Evolutionary conservation across 805 yeast species (phyloP).

Genomic region (Ogataea degrootiae): DNA sequence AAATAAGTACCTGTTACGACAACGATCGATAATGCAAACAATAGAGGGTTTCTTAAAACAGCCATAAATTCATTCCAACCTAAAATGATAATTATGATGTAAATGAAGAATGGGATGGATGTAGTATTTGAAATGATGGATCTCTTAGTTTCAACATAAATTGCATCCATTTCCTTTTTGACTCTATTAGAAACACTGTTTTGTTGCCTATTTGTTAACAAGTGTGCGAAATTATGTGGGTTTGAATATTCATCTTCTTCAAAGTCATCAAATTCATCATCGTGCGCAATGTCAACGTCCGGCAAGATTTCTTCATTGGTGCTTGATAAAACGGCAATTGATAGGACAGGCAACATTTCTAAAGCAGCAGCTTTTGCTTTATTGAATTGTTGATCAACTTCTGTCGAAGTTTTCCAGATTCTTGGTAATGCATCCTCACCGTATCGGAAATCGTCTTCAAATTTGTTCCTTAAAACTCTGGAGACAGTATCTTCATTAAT

Average conservation of each 20-base stretch:
- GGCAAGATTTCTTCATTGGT: slow-evolving; percentile 55
- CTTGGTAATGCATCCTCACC: slow-evolving; percentile 80
- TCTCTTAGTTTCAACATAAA: slow-evolving; percentile 83
- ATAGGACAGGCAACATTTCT: slow-evolving; percentile 52
- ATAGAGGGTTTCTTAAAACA: slow-evolving; percentile 78
- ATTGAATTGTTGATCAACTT: slow-evolving; percentile 62
- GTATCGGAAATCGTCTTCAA: slow-evolving; percentile 79
- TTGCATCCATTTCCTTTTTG: slow-evolving; percentile 71
- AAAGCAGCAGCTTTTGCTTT: slow-evolving; percentile 57
- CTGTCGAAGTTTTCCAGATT: slow-evolving; percentile 69
- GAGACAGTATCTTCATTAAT: slow-evolving; percentile 64
- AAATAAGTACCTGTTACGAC: slow-evolving; percentile 59
- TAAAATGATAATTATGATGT: slow-evolving; percentile 61
- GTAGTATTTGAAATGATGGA: slow-evolving; percentile 74
- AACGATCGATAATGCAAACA: slow-evolving; percentile 58
- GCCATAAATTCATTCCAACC: slow-evolving; percentile 98
- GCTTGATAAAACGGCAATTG: slow-evolving; percentile 48
- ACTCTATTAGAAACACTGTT: slow-evolving; percentile 53
- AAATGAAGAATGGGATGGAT: slow-evolving; percentile 80
- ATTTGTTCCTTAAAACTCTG: slow-evolving; percentile 64
- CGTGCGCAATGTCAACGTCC: slow-evolving; percentile 42
- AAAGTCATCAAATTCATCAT: slow-evolving; percentile 33
- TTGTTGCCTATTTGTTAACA: slow-evolving; percentile 55
- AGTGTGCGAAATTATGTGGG: slow-evolving; percentile 45
- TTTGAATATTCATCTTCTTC: slow-evolving; percentile 34